Conservation (phyloP, 1,284 basidiomycete genomes). For the Puccinia horiana region DNA sequence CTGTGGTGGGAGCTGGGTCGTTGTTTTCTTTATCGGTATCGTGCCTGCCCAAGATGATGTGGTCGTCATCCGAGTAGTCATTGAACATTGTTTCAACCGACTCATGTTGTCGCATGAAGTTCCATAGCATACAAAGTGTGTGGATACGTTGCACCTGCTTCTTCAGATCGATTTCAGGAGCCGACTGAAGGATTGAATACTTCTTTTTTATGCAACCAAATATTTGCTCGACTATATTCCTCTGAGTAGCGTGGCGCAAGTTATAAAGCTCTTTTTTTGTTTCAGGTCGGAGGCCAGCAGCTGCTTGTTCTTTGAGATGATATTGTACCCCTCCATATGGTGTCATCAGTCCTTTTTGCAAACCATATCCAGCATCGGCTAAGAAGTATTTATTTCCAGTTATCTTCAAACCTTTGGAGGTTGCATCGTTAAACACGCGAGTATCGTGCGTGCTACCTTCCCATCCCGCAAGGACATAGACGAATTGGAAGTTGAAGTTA, state of each 20-base stretch:
- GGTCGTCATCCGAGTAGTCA: neutral
- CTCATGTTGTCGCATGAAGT: conserved; percentile 3
- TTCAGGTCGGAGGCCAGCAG: neutral
- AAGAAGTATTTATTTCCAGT: conserved; percentile 5
- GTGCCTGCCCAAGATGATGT: neutral
- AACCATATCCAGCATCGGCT: neutral
- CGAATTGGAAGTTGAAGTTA: neutral
- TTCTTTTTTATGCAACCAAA: no score
- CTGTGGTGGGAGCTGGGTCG: neutral
- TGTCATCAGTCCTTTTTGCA: no score
- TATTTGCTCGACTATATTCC: no score
- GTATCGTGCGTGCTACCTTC: conserved; percentile 22
- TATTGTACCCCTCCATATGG: no score
- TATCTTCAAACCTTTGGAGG: neutral
- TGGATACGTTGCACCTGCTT: neutral
- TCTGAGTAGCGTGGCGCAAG: neutral
- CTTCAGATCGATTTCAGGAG: neutral
- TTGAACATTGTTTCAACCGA: neutral
- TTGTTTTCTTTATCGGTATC: neutral
- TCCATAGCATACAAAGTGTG: neutral
- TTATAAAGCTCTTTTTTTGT: neutral
- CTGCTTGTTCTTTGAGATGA: no score
- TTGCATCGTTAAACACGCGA: neutral
- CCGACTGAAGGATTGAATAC: neutral
- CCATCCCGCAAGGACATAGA: conserved; percentile 17